Percentiles rank a stretch among this genome's conserved stretches.
Evolutionary conservation across 768 basidiomycete species (phyloP).

Genomic region (Plicaturopsis crispa): DNA sequence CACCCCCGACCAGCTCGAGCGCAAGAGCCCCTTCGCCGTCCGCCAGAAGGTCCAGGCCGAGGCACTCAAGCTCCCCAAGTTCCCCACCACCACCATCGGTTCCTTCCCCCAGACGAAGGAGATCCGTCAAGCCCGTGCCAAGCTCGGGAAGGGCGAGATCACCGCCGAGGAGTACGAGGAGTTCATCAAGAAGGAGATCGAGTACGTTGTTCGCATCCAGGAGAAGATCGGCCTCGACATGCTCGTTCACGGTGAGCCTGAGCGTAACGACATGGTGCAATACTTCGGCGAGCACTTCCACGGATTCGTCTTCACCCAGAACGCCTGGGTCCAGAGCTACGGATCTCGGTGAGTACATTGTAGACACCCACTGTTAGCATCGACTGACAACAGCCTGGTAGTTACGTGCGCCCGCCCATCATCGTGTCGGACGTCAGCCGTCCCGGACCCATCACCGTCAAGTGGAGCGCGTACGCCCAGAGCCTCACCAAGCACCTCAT

Average conservation of each 20-base stretch:
- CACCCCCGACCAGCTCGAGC: constrained; percentile 77
- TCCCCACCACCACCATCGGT: constrained; percentile 98
- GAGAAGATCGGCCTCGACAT: constrained; percentile 95
- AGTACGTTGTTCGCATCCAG: constrained; percentile 91
- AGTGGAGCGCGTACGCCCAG: constrained; percentile 96
- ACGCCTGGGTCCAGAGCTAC: constrained; percentile 99
- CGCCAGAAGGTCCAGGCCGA: constrained; percentile 87
- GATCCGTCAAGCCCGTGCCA: constrained; percentile 95
- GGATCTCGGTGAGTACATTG: constrained; percentile 73
- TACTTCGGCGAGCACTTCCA: constrained; percentile 96
- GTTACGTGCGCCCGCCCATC: constrained; percentile 97
- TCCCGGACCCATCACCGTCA: constrained; percentile 87
- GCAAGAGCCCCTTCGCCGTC: constrained; percentile 81
- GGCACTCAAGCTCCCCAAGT: constrained; percentile 86
- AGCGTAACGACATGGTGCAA: constrained; percentile 99
- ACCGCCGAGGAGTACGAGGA: constrained; percentile 84
- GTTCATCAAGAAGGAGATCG: constrained; percentile 98
- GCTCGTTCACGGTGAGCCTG: constrained; percentile 97
- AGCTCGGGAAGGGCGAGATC: constrained; percentile 87
- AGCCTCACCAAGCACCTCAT: constrained; percentile 88
- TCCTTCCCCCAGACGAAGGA: constrained; percentile 99
- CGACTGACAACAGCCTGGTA: constrained; percentile 19
- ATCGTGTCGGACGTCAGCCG: constrained; percentile 98
- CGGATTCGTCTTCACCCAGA: constrained; percentile 97
- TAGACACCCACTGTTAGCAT: background rate